Percentiles rank a stretch among this genome's conserved stretches.
phyloP scores from a whole-genome alignment of 2,329 filamentous ascomycete genomes.

The Spiromastix sp. region DNA sequence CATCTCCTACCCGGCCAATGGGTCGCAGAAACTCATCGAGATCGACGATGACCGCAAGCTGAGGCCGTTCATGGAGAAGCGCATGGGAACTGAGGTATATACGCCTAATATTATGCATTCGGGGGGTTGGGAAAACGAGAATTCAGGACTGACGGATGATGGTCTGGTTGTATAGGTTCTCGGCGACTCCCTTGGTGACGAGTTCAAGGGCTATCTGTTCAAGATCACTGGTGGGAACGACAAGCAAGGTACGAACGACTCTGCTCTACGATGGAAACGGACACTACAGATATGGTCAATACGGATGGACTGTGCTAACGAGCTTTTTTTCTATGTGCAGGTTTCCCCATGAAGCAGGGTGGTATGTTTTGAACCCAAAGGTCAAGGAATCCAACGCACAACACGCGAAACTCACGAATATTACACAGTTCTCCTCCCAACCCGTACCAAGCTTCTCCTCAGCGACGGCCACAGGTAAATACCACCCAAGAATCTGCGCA shows the following conservation, averaged over 20 bases:
- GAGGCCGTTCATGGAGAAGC: conserved; percentile 97
- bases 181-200: conserved; percentile 90
- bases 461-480: conserved; percentile 69
- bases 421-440: conserved; percentile 65
- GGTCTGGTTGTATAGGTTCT: conserved; percentile 50
- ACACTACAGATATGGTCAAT: background rate
- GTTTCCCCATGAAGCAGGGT: conserved; percentile 99
- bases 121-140: background rate
- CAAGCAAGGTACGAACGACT: conserved; percentile 75
- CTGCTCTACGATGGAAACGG: too few relatives aligned
- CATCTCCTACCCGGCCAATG: conserved; percentile 92
- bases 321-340: conserved; percentile 14
- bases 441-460: conserved; percentile 95
- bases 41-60: conserved; percentile 99
- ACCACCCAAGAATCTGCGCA: too few relatives aligned
- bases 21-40: conserved; percentile 98
- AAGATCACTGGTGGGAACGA: conserved; percentile 99
- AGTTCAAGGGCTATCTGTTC: conserved; percentile 99
- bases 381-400: conserved; percentile 10
- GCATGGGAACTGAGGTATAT: conserved; percentile 52
- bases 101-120: background rate
- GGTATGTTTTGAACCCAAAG: conserved; percentile 32
- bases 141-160: conserved; percentile 2
- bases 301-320: background rate
- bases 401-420: conserved; percentile 1